These are phyloP conservation scores for Rhizopus delemar DNA, from an alignment of 371 early-diverging fungal genomes.

Conservation along the genomic window DNA sequence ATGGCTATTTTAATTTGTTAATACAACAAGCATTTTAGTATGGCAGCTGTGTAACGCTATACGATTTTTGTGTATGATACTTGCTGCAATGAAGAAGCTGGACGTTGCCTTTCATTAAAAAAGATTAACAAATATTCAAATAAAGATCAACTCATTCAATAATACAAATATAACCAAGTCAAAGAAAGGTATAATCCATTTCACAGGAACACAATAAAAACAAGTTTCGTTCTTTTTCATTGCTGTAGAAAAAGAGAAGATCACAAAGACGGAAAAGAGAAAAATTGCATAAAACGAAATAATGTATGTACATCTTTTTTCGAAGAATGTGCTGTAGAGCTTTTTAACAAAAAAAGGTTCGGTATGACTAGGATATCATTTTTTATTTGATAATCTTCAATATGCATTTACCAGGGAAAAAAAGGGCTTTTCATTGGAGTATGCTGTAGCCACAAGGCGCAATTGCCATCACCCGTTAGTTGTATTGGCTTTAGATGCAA, in stretches of 20 bases:
- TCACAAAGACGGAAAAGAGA: background rate
- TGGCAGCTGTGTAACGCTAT: conserved; percentile 14
- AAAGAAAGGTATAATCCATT: background rate
- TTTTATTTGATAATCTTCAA: background rate
- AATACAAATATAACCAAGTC: background rate
- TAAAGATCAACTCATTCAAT: conserved; percentile 28
- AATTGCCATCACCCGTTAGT: no score
- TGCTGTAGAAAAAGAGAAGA: background rate
- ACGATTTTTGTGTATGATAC: conserved; percentile 47
- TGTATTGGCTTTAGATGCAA: no score
- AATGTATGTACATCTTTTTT: background rate
- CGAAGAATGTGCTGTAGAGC: background rate
- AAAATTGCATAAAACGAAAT: background rate
- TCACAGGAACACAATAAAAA: conserved; percentile 1
- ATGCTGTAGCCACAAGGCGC: no score
- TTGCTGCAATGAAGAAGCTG: conserved; percentile 27
- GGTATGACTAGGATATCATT: background rate
- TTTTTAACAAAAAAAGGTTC: background rate
- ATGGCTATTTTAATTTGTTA: conserved; percentile 29
- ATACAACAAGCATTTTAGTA: background rate
- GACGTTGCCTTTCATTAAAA: conserved; percentile 31
- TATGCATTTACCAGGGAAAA: background rate
- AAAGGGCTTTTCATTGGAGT: no score
- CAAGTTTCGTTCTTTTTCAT: background rate
- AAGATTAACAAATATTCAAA: conserved; percentile 22